phyloP scores from a whole-genome alignment of 2,329 filamentous ascomycete genomes.

The Paramyrothecium roridum region DNA sequence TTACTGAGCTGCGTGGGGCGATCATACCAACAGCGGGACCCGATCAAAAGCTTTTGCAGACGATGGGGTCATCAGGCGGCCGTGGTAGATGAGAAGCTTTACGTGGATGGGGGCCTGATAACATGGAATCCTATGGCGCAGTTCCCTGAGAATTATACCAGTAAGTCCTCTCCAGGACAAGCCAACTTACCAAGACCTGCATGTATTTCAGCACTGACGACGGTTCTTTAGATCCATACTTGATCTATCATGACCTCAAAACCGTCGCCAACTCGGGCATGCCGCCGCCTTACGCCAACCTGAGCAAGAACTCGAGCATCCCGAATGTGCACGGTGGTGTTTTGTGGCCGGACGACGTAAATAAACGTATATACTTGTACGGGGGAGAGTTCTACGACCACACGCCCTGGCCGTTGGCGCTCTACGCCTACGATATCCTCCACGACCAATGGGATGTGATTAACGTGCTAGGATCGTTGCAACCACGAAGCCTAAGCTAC shows the following conservation, averaged over 20 bases:
- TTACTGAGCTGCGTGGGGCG: constrained; percentile 9
- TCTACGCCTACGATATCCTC: constrained; percentile 57
- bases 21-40: constrained; percentile 38
- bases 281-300: constrained; percentile 53
- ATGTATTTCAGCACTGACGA: neutral
- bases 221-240: constrained; percentile 15
- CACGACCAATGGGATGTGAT: constrained; percentile 49
- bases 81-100: constrained; percentile 55
- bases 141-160: constrained; percentile 51
- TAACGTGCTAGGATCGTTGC: constrained; percentile 31
- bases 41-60: constrained; percentile 50
- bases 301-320: constrained; percentile 57
- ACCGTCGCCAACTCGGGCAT: constrained; percentile 36
- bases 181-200: neutral
- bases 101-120: constrained; percentile 59
- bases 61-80: constrained; percentile 59
- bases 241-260: constrained; percentile 57
- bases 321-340: constrained; percentile 42
- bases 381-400: constrained; percentile 55
- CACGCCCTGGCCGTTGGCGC: constrained; percentile 40
- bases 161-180: constrained; percentile 33
- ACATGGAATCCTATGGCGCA: constrained; percentile 49
- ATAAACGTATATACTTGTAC: constrained; percentile 61
- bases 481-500: constrained; percentile 44
- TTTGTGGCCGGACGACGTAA: constrained; percentile 59